phyloP scores from a whole-genome alignment of 495 filamentous ascomycete genomes.

The Lasiosphaeria miniovina region DNA sequence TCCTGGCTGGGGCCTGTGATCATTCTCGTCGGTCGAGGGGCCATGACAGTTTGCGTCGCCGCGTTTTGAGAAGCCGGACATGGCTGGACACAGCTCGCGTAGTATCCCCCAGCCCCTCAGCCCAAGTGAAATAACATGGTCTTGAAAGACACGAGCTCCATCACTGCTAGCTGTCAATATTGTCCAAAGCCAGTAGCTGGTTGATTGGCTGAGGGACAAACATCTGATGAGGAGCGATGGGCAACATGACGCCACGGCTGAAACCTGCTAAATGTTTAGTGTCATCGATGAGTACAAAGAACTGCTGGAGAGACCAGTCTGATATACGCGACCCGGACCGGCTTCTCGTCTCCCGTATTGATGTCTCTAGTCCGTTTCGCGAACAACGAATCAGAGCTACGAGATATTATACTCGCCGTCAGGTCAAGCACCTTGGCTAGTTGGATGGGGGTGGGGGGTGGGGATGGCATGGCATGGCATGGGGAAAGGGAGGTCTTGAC shows the following conservation, averaged over 20 bases:
- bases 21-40: not conserved
- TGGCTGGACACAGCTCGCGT: not conserved
- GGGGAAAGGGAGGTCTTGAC: not conserved
- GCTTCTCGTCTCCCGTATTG: not conserved
- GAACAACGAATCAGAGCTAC: conserved; percentile 20
- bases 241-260: conserved; percentile 43
- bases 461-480: not conserved
- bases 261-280: conserved; percentile 16
- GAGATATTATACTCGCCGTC: not conserved
- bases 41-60: not conserved
- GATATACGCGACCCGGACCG: not conserved
- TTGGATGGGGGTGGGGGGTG: too few relatives aligned
- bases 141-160: not conserved
- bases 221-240: conserved; percentile 24
- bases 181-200: not conserved
- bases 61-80: not conserved
- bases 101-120: too few relatives aligned
- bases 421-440: not conserved
- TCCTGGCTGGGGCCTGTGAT: too few relatives aligned
- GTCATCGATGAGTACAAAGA: not conserved
- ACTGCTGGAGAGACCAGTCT: conserved; percentile 1
- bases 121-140: too few relatives aligned
- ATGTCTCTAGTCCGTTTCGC: not conserved
- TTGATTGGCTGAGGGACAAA: conserved; percentile 28
- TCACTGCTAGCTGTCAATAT: not conserved